Evolutionary conservation across 1,284 basidiomycete genomes (phyloP), one percentile per base, ranked within the genome.

Genomic region (Irpex sp.): DNA sequence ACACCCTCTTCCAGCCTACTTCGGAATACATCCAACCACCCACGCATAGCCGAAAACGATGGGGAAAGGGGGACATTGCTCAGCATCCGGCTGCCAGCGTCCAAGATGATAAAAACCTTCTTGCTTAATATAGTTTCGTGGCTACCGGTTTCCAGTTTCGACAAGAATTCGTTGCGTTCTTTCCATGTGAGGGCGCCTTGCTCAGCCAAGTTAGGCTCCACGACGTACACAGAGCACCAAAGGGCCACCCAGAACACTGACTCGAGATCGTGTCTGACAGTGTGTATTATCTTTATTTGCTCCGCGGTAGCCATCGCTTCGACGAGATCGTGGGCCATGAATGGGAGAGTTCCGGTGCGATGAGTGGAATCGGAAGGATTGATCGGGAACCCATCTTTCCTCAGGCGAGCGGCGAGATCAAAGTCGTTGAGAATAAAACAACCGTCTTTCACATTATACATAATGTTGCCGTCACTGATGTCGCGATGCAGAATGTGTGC

Each of bases 371-470:
- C 15, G n/a, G 57, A 19, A 31, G 38, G 13, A 3, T n/a, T 13
- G 26, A 4, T 15, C 9, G 37, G 13, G 36, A 52, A 36, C 17
- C 40, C 36, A 6, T 9, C 7, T 7, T 34, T 9, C 9, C 19
- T 13, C 6, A 56, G 9, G 1, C 55, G n/a, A 19, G 7, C 44
- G 8, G 48, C 62, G 47, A 61, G 61, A 31, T 64, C 63, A 57
- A 61, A 64, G 26, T 64, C 63, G 60, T 58, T 64, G 17, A 64
- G 60, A 11, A 64, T 52, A 31, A 61, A 61, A n/a, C 38, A 15
- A 6, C 56, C 60, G 9, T 64, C 37, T 9, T 37, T 36, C 15
- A 44, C 49, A 5, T 58, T 31, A 31, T 38, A 62, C 63, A 64
- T 64, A 51, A 64, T 57, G 52, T 64, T 64, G 56, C 38, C 54